Evolutionary conservation across 1,284 basidiomycete genomes (phyloP), one percentile per base, ranked within the genome.

Genomic region (Fistulina hepatica): DNA sequence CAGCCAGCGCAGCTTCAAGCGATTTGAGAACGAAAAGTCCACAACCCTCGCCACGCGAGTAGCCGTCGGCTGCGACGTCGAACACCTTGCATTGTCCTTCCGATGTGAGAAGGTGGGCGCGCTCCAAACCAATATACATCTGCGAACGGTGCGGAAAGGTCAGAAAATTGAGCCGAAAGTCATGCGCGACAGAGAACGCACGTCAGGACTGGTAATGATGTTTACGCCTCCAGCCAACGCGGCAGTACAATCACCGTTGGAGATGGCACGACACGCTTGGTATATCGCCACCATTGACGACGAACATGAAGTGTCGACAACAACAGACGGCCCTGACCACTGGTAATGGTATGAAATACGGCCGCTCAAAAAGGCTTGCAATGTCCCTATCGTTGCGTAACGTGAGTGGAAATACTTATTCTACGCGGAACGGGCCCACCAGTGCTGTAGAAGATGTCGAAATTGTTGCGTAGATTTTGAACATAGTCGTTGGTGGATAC

Each of bases 141-240:
- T 82, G 46, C 1, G 34, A 12, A 19, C 11, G 24, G 21, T 40
- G 24, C 32, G 31, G 43, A 37, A 49, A 5, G 23, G 44, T n/a
- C 31, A 40, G 13, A 20, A 35, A 44, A 15, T n/a, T n/a, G n/a
- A n/a, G n/a, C n/a, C n/a, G n/a, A n/a, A n/a, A n/a, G n/a, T n/a
- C 11, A 30, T 17, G 37, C 23, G 33, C 21, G 21, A 39, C 34
- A 47, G 21, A 17, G 3, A 30, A 55, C 73, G 51, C 54, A 83
- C 80, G 44, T 82, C 79, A 8, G 77, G 80, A 52, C 76, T 79
- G 1, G 73, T 64, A 34, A 83, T 74, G 39, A 76, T 53, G 47
- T 83, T 82, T n/a, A 82, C 75, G 15, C 80, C 81, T 21, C 81
- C 81, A 12, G 76, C 79, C 21, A 84, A 56, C 2, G 77, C 79